Base-by-base conservation (phyloP, 2,329 filamentous ascomycete genomes). In the Trichoderma sp. region DNA sequence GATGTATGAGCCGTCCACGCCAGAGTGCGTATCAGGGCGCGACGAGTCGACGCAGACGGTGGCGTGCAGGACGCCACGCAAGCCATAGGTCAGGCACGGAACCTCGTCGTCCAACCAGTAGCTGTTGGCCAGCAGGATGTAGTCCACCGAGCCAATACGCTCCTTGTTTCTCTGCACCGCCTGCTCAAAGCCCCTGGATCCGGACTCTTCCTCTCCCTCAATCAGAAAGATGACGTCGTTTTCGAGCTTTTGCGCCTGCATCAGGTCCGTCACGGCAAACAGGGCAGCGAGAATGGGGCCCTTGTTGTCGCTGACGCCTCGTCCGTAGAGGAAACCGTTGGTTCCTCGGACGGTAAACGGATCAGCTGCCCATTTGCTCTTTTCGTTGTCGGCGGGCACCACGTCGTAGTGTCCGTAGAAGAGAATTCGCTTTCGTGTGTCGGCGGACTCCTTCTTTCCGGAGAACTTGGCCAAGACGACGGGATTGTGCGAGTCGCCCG, bases 331-430 rank as follows among this genome's bases (percentile, higher is more conserved):
- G 74, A 94, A 98, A 0, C 95, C 94, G 71, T 97, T 93, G 64
- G 92, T 87, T 4, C 95, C 95, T 58, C 90, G 90, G 73, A 98
- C 84, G n/a, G 89, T 84, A 74, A 98, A 99, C 0, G 95, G 96
- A 68, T 98, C 91, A 1, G 88, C 88, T 45, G 86, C 84, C 95
- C 95, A 99, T 70, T 92, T 94, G 44, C 86, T 85, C 65, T 89
- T 88, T 68, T 90, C 90, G 44, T 90, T 88, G 69, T 97, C 92
- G 0, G 95, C 95, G 0, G 93, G 86, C 3, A 99, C 95, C 2
- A 99, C 93, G 74, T 99, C 95, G 80, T 99, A 99, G 75, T 99
- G 95, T 0, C 96, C 95, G 73, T 99, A 99, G 75, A 99, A 99
- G 0, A 99, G 80, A 9, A 98, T 91, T 34, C 92, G 93, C 78